Conservation (phyloP, 169 alveolate genomes). For the Cystoisospora suis region DNA sequence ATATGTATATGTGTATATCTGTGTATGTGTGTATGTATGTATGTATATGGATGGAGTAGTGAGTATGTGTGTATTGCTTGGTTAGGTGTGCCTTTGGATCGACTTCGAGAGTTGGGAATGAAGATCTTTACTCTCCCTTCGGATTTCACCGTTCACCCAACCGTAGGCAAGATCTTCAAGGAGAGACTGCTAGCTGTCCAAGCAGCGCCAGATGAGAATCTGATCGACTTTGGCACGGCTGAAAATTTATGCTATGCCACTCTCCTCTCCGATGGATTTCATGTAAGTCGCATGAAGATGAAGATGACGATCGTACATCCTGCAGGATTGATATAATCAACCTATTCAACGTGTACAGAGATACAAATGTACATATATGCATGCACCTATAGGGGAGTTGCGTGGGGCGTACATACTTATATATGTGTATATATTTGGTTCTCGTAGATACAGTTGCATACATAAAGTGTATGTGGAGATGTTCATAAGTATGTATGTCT, state of each 20-base stretch:
- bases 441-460: neutral
- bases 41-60: neutral
- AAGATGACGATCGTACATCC: too few species aligned
- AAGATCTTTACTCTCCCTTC: slow-evolving; percentile 84
- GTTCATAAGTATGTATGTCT: neutral
- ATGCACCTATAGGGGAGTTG: neutral
- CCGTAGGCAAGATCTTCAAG: slow-evolving; percentile 86
- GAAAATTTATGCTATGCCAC: slow-evolving; percentile 94
- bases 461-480: neutral
- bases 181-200: slow-evolving; percentile 82
- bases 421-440: neutral
- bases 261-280: slow-evolving; percentile 90
- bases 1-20: neutral
- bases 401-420: neutral
- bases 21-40: neutral
- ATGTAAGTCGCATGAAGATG: slow-evolving; percentile 42
- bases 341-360: too few species aligned
- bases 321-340: too few species aligned
- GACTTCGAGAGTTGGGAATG: slow-evolving; percentile 83
- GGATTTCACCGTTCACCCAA: slow-evolving; percentile 88
- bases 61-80: slow-evolving; percentile 36
- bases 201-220: slow-evolving; percentile 74
- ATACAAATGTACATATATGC: neutral
- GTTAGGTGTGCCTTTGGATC: slow-evolving; percentile 78
- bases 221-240: slow-evolving; percentile 92